Percentiles rank a stretch among this genome's conserved stretches.
Conservation (phyloP, 2,329 filamentous ascomycete species). For the Cercospora berteroae region DNA sequence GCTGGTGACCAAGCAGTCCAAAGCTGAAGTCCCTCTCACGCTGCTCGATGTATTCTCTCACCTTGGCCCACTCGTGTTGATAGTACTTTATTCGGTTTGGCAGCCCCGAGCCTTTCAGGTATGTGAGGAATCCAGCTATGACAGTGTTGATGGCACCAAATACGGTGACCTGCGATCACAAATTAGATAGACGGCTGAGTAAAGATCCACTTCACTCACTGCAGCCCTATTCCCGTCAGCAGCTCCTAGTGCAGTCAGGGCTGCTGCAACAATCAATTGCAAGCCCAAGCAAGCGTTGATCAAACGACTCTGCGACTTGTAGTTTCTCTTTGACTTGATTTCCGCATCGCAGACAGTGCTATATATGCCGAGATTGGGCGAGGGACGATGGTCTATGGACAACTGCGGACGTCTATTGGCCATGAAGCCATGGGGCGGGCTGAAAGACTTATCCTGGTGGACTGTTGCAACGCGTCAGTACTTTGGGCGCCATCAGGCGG, state of each 20-base stretch:
- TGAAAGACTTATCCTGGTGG: conserved; percentile 23
- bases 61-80: conserved; percentile 26
- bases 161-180: conserved; percentile 17
- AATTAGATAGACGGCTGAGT: background rate
- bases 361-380: conserved; percentile 26
- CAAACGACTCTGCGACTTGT: conserved; percentile 20
- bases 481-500: background rate
- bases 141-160: conserved; percentile 29
- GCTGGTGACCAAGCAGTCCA: conserved; percentile 1
- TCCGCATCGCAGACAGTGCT: conserved; percentile 23
- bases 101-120: conserved; percentile 26
- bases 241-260: conserved; percentile 25
- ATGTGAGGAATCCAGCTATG: conserved; percentile 27
- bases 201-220: conserved; percentile 3
- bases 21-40: conserved; percentile 24
- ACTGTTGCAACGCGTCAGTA: conserved; percentile 13
- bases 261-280: conserved; percentile 26
- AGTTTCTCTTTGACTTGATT: conserved; percentile 24
- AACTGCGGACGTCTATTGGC: conserved; percentile 19
- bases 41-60: conserved; percentile 28
- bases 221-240: conserved; percentile 20
- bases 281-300: conserved; percentile 25
- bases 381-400: conserved; percentile 12
- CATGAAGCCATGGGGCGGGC: conserved; percentile 18
- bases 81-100: conserved; percentile 25